Conservation (phyloP, 805 yeast species). For the Pichia paraexigua region DNA sequence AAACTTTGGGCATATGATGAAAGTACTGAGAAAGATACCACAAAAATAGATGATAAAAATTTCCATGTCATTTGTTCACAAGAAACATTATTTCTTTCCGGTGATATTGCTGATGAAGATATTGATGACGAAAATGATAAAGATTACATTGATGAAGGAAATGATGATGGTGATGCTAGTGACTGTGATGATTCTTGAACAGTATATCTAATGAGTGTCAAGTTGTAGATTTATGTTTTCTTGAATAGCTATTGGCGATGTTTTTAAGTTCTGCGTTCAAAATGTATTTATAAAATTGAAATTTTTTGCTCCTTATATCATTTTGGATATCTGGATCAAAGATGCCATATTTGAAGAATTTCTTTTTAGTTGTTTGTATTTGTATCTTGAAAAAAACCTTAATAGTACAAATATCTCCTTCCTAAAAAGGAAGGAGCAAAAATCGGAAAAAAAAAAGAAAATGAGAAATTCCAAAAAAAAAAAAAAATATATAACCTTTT, state of each 20-base stretch:
- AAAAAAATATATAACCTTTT: too few relatives aligned
- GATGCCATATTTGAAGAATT: too few relatives aligned
- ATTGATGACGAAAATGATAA: slow-evolving; percentile 20
- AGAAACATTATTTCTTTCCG: slow-evolving; percentile 20
- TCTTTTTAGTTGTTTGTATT: too few relatives aligned
- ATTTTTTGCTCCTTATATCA: too few relatives aligned
- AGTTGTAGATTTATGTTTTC: too few relatives aligned
- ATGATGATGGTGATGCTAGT: neutral
- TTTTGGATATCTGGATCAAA: too few relatives aligned
- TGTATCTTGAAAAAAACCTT: neutral
- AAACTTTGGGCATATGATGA: slow-evolving; percentile 34
- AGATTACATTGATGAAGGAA: slow-evolving; percentile 12
- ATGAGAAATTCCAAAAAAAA: too few relatives aligned
- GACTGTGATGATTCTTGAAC: neutral
- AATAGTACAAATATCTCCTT: neutral
- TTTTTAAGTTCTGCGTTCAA: too few relatives aligned
- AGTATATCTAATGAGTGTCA: too few relatives aligned
- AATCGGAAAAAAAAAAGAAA: too few relatives aligned
- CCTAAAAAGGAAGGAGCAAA: neutral
- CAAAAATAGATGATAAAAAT: slow-evolving; percentile 10
- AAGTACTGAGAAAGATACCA: slow-evolving; percentile 9
- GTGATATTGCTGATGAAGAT: slow-evolving; percentile 17
- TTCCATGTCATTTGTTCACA: slow-evolving; percentile 17
- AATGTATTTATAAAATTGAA: too few relatives aligned
- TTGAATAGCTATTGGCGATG: too few relatives aligned